A percentile compares a stretch with the other conserved stretches of the same genome.
Evolutionary conservation across 1,284 basidiomycete genomes (phyloP).

Genomic region (Ceratobasidium sp.): DNA sequence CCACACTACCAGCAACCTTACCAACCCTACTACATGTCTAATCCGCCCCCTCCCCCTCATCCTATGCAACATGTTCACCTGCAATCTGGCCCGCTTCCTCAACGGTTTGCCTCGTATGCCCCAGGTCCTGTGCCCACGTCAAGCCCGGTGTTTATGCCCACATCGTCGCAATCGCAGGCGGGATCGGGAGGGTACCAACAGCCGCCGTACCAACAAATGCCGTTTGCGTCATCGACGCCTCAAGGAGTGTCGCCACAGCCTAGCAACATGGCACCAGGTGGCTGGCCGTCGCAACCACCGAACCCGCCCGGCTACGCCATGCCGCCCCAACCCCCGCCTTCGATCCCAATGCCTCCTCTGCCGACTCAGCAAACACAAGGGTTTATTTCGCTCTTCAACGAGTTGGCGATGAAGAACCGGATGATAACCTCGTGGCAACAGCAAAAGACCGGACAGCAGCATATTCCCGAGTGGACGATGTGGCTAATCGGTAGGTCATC

Average conservation of each 20-base stretch:
- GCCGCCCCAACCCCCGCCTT: constrained; percentile 7
- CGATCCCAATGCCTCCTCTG: not conserved
- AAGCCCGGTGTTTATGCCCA: constrained; percentile 8
- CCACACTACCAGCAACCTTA: constrained; percentile 40
- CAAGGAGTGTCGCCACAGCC: constrained; percentile 8
- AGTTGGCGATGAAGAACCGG: constrained; percentile 43
- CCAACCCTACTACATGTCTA: constrained; percentile 31
- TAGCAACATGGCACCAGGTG: constrained; percentile 20
- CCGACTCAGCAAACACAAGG: constrained; percentile 32
- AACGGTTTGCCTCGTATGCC: constrained; percentile 21
- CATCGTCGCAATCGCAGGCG: not conserved
- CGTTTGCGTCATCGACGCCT: constrained; percentile 1
- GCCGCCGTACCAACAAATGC: not conserved
- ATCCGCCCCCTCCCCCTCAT: not conserved
- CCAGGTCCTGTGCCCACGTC: constrained; percentile 30
- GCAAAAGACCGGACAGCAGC: constrained; percentile 36
- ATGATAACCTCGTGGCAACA: constrained; percentile 30
- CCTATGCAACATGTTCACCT: constrained; percentile 24
- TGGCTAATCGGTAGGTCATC: constrained; percentile 35
- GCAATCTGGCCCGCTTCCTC: not conserved
- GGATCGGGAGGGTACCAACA: constrained; percentile 15
- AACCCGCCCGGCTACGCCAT: constrained; percentile 32
- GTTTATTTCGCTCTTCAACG: constrained; percentile 44
- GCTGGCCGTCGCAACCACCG: not conserved
- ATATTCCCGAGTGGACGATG: constrained; percentile 46